These are phyloP conservation scores for Thraustochytrium sp. DNA, from an alignment of 352 stramenopile genomes.

Conservation along the genomic window DNA sequence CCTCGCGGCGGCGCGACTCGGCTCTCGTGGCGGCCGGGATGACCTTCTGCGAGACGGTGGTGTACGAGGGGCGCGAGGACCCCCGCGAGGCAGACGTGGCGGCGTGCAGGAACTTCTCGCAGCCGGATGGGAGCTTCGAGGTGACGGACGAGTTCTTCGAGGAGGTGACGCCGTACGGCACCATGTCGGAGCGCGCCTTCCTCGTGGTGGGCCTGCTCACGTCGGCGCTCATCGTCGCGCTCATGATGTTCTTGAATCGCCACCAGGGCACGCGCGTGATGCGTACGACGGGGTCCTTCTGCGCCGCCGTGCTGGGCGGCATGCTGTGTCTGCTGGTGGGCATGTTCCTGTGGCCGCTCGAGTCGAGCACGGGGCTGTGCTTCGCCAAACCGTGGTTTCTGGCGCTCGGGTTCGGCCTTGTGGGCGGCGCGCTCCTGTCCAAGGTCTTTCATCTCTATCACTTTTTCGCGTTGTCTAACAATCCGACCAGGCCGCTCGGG, in stretches of 20 bases:
- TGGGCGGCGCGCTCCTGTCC: background rate
- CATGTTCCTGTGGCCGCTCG: constrained; percentile 8
- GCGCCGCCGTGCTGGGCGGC: background rate
- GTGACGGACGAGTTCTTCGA: constrained; percentile 5
- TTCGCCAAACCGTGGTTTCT: constrained; percentile 39
- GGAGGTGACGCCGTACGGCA: background rate
- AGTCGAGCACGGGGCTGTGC: background rate
- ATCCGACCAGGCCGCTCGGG: background rate
- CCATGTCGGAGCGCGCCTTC: background rate
- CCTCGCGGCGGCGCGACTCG: too few relatives aligned
- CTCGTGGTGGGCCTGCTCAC: background rate
- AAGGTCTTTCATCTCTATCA: background rate
- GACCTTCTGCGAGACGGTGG: background rate
- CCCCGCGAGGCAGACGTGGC: background rate
- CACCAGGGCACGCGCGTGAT: background rate
- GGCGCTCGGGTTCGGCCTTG: constrained; percentile 21
- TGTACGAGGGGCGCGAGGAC: background rate
- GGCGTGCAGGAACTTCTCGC: background rate
- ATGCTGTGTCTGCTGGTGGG: background rate
- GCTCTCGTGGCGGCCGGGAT: too few relatives aligned
- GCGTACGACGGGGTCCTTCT: background rate
- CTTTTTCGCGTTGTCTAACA: constrained; percentile 9
- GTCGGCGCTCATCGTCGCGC: background rate
- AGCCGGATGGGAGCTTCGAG: background rate
- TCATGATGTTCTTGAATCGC: background rate